phyloP scores from a whole-genome alignment of 345 rosid genomes.

The Populus tremula region DNA sequence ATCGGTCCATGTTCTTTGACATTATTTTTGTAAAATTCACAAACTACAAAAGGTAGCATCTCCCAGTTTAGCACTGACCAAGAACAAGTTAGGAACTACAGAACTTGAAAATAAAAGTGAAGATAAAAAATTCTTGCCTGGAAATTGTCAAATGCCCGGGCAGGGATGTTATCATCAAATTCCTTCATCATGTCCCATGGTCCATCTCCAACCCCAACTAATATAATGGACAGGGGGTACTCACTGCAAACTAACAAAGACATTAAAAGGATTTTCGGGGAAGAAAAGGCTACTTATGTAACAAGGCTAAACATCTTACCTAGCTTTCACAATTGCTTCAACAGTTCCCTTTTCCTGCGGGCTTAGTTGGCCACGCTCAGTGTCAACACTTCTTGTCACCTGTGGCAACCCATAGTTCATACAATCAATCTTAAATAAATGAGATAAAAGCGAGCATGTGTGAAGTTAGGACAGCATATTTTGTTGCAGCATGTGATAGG shows the following conservation, averaged over 20 bases:
- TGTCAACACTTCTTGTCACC: slow-evolving; percentile 97
- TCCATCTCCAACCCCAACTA: slow-evolving; percentile 98
- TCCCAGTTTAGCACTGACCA: slow-evolving; percentile 3
- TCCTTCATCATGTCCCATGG: slow-evolving; percentile 99
- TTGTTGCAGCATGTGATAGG: not conserved
- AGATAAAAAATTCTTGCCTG: slow-evolving; percentile 47
- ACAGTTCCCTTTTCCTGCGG: slow-evolving; percentile 91
- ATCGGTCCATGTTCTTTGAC: slow-evolving; percentile 59
- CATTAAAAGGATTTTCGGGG: not conserved
- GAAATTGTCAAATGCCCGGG: slow-evolving; percentile 91
- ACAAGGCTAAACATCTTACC: slow-evolving; percentile 38
- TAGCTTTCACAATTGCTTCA: slow-evolving; percentile 92
- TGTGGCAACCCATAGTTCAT: slow-evolving; percentile 18
- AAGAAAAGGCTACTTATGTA: not conserved
- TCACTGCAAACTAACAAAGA: slow-evolving; percentile 44
- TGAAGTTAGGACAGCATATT: not conserved
- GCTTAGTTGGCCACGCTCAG: slow-evolving; percentile 66
- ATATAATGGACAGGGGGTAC: slow-evolving; percentile 77
- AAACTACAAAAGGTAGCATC: slow-evolving; percentile 45
- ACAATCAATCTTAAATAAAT: not conserved
- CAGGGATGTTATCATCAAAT: slow-evolving; percentile 91
- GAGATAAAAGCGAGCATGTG: not conserved
- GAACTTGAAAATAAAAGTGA: not conserved
- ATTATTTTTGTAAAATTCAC: slow-evolving; percentile 90
- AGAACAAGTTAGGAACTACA: not conserved